These are phyloP conservation scores for Cyclostephanos tholiformis DNA, from an alignment of 108 stramenopile species.

Conservation along the genomic window DNA sequence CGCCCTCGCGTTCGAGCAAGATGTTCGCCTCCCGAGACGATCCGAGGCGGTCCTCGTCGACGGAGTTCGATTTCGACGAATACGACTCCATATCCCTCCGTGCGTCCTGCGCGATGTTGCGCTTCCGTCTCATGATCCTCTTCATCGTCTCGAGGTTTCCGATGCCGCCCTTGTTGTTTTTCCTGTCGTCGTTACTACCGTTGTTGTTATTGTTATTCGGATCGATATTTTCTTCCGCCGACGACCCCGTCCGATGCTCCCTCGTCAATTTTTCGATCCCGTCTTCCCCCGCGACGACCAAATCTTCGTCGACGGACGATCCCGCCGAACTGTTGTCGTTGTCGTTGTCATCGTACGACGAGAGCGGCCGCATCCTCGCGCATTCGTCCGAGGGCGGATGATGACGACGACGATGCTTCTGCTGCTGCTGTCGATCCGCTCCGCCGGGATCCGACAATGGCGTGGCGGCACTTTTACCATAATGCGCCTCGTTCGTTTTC, in stretches of 20 bases:
- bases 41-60: background rate
- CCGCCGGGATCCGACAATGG: background rate
- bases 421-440: no score
- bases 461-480: background rate
- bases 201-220: conserved; percentile 1
- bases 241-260: background rate
- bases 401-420: background rate
- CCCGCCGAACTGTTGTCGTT: background rate
- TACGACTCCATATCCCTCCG: background rate
- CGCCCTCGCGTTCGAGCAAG: no score
- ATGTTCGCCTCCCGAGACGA: no score
- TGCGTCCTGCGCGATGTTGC: background rate
- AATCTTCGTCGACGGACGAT: background rate
- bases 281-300: background rate
- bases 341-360: background rate
- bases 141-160: conserved; percentile 16
- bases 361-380: background rate
- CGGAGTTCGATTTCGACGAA: background rate
- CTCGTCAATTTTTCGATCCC: background rate
- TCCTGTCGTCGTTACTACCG: no score
- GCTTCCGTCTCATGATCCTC: conserved; percentile 15
- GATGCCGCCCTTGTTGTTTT: background rate
- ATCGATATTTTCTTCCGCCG: conserved; percentile 4
- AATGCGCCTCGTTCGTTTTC: background rate
- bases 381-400: background rate